Base-by-base conservation (phyloP, 768 basidiomycete species). In the Leucogyrophana mollusca region DNA sequence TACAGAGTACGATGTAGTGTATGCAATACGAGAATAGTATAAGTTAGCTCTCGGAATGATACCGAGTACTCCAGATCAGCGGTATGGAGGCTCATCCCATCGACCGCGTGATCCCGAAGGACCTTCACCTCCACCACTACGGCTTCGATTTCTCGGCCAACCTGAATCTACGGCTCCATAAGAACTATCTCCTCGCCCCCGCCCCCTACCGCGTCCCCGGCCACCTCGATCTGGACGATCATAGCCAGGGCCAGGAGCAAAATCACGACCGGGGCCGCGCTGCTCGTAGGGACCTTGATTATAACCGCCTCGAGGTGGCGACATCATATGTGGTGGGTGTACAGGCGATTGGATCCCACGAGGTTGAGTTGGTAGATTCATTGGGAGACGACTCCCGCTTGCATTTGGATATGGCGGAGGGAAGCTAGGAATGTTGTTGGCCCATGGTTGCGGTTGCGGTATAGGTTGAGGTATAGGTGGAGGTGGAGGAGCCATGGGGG, bases 131-230 rank as follows among this genome's bases (percentile, higher is more conserved):
- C 41, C 45, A 4, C 54, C 51, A 7, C 54, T 44, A 11, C 62
- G 55, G 9, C 45, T 52, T n/a, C 67, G 63, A 46, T 66, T 65
- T 35, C 79, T 72, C 36, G 77, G 76, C 82, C 82, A 85, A 1
- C 80, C 80, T 24, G 78, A 72, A 54, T 86, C 84, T 14, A 76
- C 65, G 27, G 78, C 65, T 34, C 71, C 57, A 34, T 68, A 70
- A 23, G 60, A 55, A 30, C 68, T 56, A 11, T 65, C 60, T 2
- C 58, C 49, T 21, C 64, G 50, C 11, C 66, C 62, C 27, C 64
- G 54, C 1, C 64, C 57, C 4, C 69, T 42, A 2, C 62, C 57
- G 3, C 68, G 40, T 7, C 70, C 65, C 27, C 66, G 45, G 0
- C 70, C 70, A 5, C 68, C 65, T 4, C 70, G 67, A 46, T 73